Evolutionary conservation across 148 eudicot species (phyloP), one percentile per base, ranked within the genome.

Genomic region (Pouteria glomerata): DNA sequence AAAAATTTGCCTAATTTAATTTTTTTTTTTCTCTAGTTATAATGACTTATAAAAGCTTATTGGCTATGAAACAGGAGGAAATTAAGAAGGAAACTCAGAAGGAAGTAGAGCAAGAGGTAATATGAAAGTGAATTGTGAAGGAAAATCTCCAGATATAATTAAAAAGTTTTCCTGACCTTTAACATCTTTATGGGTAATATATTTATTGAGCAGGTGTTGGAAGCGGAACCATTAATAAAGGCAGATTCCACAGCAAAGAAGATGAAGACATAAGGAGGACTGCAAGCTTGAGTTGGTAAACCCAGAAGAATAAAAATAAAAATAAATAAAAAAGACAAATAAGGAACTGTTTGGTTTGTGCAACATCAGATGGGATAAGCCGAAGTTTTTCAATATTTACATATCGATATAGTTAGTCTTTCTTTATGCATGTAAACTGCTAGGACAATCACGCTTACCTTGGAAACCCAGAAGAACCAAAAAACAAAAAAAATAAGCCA

Each of bases 51-150:
- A 4, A n/a, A 48, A 48, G 3, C 34, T n/a, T n/a, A n/a, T n/a
- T n/a, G n/a, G n/a, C n/a, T n/a, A 16, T 52, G 62, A 53, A 51
- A 55, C 70, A 73, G 76, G 41, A 12, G 2, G 76, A 55, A 53
- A 37, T 55, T 19, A 63, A 64, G 37, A 52, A 51, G 62, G 64
- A 64, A 63, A 45, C n/a, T n/a, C n/a, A n/a, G n/a, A n/a, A n/a
- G n/a, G n/a, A n/a, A n/a, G n/a, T 29, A 29, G 39, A 15, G 69
- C 60, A 39, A 23, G 64, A 64, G 76, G 76, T 73, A 73, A 52
- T 12, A 42, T 11, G 2, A 3, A 59, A 42, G 14, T 14, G 37
- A 7, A 70, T 53, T 50, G 39, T 11, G 34, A 37, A 26, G 23
- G 26, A 34, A 33, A 68, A 52, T 2, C 30, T n/a, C n/a, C n/a